Percentiles rank a stretch among this genome's conserved stretches.
These are phyloP conservation scores for Paramyrothecium roridum DNA, from an alignment of 2,329 filamentous ascomycete genomes.

Conservation along the genomic window DNA sequence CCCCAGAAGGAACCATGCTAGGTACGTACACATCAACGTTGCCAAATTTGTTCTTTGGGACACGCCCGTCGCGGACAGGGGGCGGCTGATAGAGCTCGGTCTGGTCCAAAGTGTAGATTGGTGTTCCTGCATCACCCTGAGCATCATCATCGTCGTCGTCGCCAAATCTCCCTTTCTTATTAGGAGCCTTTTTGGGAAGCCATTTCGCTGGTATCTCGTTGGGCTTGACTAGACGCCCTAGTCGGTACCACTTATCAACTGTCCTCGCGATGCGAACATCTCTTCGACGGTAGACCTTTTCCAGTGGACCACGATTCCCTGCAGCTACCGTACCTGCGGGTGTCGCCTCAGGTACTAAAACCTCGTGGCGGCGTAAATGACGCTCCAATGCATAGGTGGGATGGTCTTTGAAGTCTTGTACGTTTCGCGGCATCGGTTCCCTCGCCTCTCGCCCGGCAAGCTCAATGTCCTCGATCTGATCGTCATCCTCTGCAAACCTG, in stretches of 20 bases:
- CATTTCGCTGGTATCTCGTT: conserved; percentile 83
- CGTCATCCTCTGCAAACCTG: conserved; percentile 54
- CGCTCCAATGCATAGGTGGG: conserved; percentile 80
- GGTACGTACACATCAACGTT: conserved; percentile 93
- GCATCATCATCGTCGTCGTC: conserved; percentile 22
- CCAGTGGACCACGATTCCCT: conserved; percentile 60
- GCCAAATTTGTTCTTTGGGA: conserved; percentile 90
- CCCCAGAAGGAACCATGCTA: conserved; percentile 84
- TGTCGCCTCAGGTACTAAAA: conserved; percentile 67
- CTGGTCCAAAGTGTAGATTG: conserved; percentile 60
- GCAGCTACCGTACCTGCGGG: conserved; percentile 75
- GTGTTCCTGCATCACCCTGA: conserved; percentile 41
- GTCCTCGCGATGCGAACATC: conserved; percentile 79
- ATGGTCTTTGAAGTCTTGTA: conserved; percentile 85
- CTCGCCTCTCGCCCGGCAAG: conserved; percentile 66
- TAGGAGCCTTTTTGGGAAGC: conserved; percentile 46
- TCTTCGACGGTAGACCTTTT: conserved; percentile 76
- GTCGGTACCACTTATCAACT: conserved; percentile 85
- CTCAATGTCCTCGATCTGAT: conserved; percentile 81
- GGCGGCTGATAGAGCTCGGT: conserved; percentile 74
- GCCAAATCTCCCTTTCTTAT: conserved; percentile 13
- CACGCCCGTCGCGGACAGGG: conserved; percentile 67
- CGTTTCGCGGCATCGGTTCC: conserved; percentile 82
- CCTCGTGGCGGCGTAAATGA: conserved; percentile 80
- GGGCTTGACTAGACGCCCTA: conserved; percentile 74